phyloP scores from a whole-genome alignment of 2,329 filamentous ascomycete species.

The Eutypella sp. region DNA sequence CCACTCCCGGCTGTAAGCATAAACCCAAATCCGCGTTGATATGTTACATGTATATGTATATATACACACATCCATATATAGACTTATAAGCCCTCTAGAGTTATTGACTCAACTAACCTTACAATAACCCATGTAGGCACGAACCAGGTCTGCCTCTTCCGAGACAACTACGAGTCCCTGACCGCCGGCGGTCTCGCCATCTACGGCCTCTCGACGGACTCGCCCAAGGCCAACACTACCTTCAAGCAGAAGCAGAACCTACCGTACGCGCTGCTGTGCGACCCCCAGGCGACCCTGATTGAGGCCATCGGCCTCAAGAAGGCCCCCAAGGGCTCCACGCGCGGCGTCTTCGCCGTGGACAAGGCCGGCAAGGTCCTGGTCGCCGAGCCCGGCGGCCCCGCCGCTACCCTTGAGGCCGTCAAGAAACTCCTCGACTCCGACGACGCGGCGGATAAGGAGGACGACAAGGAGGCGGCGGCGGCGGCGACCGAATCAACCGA shows the following conservation, averaged over 20 bases:
- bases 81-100: too few relatives aligned
- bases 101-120: too few relatives aligned
- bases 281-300: slow-evolving; percentile 70
- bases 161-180: slow-evolving; percentile 73
- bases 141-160: slow-evolving; percentile 87
- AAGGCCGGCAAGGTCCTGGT: slow-evolving; percentile 78
- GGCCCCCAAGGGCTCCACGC: slow-evolving; percentile 68
- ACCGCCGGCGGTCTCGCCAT: slow-evolving; percentile 77
- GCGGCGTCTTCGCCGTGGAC: slow-evolving; percentile 83
- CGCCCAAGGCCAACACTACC: slow-evolving; percentile 83
- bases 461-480: slow-evolving; percentile 17
- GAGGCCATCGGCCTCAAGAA: slow-evolving; percentile 87
- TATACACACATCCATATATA: too few relatives aligned
- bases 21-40: too few relatives aligned
- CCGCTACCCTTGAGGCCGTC: slow-evolving; percentile 71
- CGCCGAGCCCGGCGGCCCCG: slow-evolving; percentile 69
- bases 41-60: too few relatives aligned
- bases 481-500: too few relatives aligned
- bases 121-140: slow-evolving; percentile 76
- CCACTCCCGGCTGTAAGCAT: slow-evolving; percentile 87
- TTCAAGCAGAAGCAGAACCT: slow-evolving; percentile 91
- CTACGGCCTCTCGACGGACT: slow-evolving; percentile 85
- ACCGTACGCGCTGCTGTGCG: slow-evolving; percentile 83
- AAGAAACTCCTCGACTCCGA: slow-evolving; percentile 57
- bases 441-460: slow-evolving; percentile 20